These are phyloP conservation scores for Coniophora puteana DNA, from an alignment of 1,284 basidiomycete genomes.

Conservation along the genomic window DNA sequence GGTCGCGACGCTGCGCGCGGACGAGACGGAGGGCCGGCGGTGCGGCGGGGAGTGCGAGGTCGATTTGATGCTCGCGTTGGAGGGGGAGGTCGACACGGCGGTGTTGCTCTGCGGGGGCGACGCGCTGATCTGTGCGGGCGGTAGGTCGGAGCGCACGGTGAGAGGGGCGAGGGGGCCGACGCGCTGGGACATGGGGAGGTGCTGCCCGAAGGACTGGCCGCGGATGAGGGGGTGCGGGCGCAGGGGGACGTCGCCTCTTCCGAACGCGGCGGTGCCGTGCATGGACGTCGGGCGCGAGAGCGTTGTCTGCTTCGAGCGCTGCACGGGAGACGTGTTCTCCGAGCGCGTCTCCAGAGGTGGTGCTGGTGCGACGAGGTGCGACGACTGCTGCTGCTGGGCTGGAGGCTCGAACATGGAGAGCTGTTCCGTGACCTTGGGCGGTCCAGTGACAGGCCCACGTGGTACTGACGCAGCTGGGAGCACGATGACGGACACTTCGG, in stretches of 20 bases:
- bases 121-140: constrained; percentile 37
- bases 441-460: no score
- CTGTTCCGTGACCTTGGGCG: no score
- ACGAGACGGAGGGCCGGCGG: constrained; percentile 64
- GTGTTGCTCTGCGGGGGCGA: constrained; percentile 26
- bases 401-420: no score
- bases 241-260: constrained; percentile 34
- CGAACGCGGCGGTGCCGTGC: constrained; percentile 49
- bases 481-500: constrained; percentile 19
- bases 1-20: constrained; percentile 57
- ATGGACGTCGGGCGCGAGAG: constrained; percentile 60
- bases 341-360: constrained; percentile 31
- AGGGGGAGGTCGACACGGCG: constrained; percentile 31
- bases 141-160: constrained; percentile 52
- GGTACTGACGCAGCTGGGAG: constrained; percentile 19
- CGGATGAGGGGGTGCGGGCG: constrained; percentile 75
- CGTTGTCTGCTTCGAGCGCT: constrained; percentile 31
- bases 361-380: constrained; percentile 11
- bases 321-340: constrained; percentile 38
- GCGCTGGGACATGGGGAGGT: constrained; percentile 32
- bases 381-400: constrained; percentile 12
- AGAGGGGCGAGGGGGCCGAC: constrained; percentile 59
- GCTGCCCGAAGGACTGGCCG: constrained; percentile 58
- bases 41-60: constrained; percentile 21
- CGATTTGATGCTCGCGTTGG: constrained; percentile 35